Evolutionary conservation across 1,284 basidiomycete genomes (phyloP).

Genomic region (Flammula alnicola): DNA sequence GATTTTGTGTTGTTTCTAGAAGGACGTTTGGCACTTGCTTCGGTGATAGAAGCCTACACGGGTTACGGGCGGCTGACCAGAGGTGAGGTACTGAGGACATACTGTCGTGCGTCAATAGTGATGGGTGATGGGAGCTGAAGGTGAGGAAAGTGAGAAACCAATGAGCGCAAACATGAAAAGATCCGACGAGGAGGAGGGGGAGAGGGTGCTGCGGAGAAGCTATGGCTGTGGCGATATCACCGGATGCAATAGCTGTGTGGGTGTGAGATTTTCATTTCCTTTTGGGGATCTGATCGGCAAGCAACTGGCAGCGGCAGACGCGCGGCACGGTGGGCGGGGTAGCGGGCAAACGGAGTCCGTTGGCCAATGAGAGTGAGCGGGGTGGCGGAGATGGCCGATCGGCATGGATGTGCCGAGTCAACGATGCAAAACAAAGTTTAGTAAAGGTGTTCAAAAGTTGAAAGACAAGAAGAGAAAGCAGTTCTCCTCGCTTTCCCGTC

Average conservation of each 20-base stretch:
- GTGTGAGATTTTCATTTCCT: constrained; percentile 21
- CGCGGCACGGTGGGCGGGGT: constrained; percentile 21
- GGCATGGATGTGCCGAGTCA: constrained; percentile 22
- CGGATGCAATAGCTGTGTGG: constrained; percentile 24
- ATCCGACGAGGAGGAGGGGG: constrained; percentile 24
- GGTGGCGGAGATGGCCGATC: constrained; percentile 15
- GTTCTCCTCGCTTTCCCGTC: constrained; percentile 7
- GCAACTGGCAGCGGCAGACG: constrained; percentile 17
- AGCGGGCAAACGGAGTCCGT: constrained; percentile 1
- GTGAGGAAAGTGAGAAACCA: constrained; percentile 7
- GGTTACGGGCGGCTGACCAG: constrained; percentile 18
- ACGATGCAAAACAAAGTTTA: constrained; percentile 25
- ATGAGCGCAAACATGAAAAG: constrained; percentile 20
- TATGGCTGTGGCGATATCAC: constrained; percentile 22
- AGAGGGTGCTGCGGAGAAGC: constrained; percentile 28
- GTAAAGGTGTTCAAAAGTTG: constrained; percentile 22
- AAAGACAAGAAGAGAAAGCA: constrained; percentile 27
- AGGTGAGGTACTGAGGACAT: constrained; percentile 4
- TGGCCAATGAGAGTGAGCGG: constrained; percentile 14
- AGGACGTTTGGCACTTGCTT: constrained; percentile 14
- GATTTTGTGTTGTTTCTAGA: constrained; percentile 18
- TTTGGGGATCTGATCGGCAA: constrained; percentile 12
- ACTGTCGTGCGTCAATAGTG: constrained; percentile 16
- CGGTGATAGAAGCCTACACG: constrained; percentile 27
- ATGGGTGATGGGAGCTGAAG: constrained; percentile 13